These are phyloP conservation scores for Acrodontium crateriforme DNA, from an alignment of 2,329 filamentous ascomycete species.

Conservation along the genomic window DNA sequence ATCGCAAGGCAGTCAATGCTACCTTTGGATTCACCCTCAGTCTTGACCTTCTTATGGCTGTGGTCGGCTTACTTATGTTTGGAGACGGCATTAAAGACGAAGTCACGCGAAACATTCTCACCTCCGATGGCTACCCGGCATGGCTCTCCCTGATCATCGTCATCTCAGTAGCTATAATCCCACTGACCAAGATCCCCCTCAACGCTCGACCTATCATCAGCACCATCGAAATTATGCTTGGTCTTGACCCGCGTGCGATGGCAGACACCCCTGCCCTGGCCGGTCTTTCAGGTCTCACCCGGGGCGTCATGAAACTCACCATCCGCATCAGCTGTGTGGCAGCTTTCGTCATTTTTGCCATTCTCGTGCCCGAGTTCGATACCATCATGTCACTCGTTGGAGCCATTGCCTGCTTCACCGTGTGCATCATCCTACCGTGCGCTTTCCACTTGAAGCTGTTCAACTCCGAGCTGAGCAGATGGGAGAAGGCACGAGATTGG, in stretches of 20 bases:
- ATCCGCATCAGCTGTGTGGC: slow-evolving; percentile 54
- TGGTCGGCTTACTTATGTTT: slow-evolving; percentile 86
- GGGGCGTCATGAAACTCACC: slow-evolving; percentile 43
- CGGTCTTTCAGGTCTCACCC: slow-evolving; percentile 43
- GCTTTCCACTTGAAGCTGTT: slow-evolving; percentile 88
- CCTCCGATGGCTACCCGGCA: slow-evolving; percentile 58
- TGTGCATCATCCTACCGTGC: slow-evolving; percentile 82
- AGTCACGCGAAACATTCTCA: slow-evolving; percentile 79
- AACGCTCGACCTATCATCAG: slow-evolving; percentile 72
- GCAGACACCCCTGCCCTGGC: slow-evolving; percentile 35
- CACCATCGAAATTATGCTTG: slow-evolving; percentile 67
- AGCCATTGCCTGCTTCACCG: slow-evolving; percentile 78
- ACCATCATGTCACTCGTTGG: slow-evolving; percentile 86
- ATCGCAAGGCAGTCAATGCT: slow-evolving; percentile 56
- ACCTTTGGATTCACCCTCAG: slow-evolving; percentile 77
- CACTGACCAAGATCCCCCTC: slow-evolving; percentile 67
- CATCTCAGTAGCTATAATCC: slow-evolving; percentile 80
- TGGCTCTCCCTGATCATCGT: slow-evolving; percentile 66
- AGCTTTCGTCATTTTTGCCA: slow-evolving; percentile 63
- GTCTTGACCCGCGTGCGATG: slow-evolving; percentile 48
- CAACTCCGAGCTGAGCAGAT: slow-evolving; percentile 49
- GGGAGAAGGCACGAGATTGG: slow-evolving; percentile 55
- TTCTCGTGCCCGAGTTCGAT: slow-evolving; percentile 66
- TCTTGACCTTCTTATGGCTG: slow-evolving; percentile 68
- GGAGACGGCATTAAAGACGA: slow-evolving; percentile 77